phyloP scores from a whole-genome alignment of 805 yeast species.

The Kodamaea nitidulidarum region DNA sequence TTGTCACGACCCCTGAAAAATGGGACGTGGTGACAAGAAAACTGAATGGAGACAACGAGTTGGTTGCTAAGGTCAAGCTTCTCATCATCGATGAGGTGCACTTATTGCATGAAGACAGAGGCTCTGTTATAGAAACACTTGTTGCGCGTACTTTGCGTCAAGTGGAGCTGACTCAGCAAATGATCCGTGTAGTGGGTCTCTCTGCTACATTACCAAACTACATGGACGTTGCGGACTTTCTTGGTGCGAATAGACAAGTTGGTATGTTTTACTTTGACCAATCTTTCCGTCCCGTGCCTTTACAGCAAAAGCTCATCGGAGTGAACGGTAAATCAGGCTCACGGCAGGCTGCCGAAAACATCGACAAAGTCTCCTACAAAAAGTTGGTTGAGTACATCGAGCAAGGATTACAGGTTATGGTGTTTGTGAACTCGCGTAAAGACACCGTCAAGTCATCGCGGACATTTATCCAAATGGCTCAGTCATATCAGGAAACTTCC shows the following conservation, averaged over 20 bases:
- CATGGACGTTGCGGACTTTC: slow-evolving; percentile 89
- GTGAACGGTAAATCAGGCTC: slow-evolving; percentile 83
- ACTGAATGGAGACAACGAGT: slow-evolving; percentile 80
- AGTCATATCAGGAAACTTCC: slow-evolving; percentile 50
- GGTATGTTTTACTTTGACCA: slow-evolving; percentile 96
- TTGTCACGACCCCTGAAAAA: slow-evolving; percentile 93
- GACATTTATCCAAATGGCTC: slow-evolving; percentile 65
- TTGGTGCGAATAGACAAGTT: slow-evolving; percentile 82
- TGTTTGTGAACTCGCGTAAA: slow-evolving; percentile 92
- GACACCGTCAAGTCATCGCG: slow-evolving; percentile 86
- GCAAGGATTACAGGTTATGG: slow-evolving; percentile 87
- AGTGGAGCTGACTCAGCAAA: slow-evolving; percentile 88
- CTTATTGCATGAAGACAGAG: slow-evolving; percentile 93
- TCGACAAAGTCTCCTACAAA: slow-evolving; percentile 74
- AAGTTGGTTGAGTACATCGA: slow-evolving; percentile 64
- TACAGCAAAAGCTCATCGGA: slow-evolving; percentile 83
- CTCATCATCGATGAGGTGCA: slow-evolving; percentile 96
- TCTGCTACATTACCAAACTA: slow-evolving; percentile 93
- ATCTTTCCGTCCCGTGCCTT: slow-evolving; percentile 89
- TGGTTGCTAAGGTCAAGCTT: slow-evolving; percentile 78
- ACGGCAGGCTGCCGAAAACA: slow-evolving; percentile 61
- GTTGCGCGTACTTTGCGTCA: slow-evolving; percentile 93
- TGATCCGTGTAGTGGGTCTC: slow-evolving; percentile 90
- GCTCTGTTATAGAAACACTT: slow-evolving; percentile 92
- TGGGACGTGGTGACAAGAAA: slow-evolving; percentile 98